A percentile compares a stretch with the other conserved stretches of the same genome.
Evolutionary conservation across 2,329 filamentous ascomycete species (phyloP).

Genomic region (Fusarium sublunatum): DNA sequence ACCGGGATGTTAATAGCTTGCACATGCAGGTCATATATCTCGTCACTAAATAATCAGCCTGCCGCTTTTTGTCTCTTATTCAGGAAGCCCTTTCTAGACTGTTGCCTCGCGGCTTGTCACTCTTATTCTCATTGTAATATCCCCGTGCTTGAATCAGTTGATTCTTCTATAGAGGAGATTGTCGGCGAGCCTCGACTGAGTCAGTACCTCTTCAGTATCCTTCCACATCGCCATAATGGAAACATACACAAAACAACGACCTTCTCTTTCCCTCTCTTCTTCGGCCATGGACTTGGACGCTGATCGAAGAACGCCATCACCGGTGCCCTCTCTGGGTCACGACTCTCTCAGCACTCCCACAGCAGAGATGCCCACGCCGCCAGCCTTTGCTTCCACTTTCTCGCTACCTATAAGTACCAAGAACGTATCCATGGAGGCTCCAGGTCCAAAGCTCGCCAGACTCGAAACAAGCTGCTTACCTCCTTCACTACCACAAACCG

Average conservation of each 20-base stretch:
- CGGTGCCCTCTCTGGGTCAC: slow-evolving; percentile 35
- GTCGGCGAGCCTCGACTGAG: slow-evolving; percentile 4
- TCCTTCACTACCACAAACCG: slow-evolving; percentile 19
- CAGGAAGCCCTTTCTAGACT: slow-evolving; percentile 29
- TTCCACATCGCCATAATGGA: slow-evolving; percentile 21
- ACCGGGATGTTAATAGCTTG: slow-evolving; percentile 17
- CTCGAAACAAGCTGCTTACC: slow-evolving; percentile 20
- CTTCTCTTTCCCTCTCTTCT: slow-evolving; percentile 30
- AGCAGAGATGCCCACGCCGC: slow-evolving; percentile 35
- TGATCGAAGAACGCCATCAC: slow-evolving; percentile 33
- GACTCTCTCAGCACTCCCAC: slow-evolving; percentile 32
- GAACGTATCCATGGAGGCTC: slow-evolving; percentile 12
- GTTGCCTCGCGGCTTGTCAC: slow-evolving; percentile 30
- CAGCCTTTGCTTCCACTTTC: slow-evolving; percentile 32
- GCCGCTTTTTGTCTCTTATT: slow-evolving; percentile 7
- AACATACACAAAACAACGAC: slow-evolving; percentile 23
- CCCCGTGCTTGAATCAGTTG: slow-evolving; percentile 6
- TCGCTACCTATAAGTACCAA: slow-evolving; percentile 20
- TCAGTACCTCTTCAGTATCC: background rate
- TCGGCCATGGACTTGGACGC: slow-evolving; percentile 34
- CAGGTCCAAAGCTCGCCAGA: slow-evolving; percentile 6
- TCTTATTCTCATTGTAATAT: background rate
- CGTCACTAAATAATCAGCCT: slow-evolving; percentile 7
- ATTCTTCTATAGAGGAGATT: slow-evolving; percentile 1
- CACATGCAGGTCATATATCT: slow-evolving; percentile 20